Evolutionary conservation across 164 flowering plant species (phyloP).

Genomic region (Nymphaea thermarum): DNA sequence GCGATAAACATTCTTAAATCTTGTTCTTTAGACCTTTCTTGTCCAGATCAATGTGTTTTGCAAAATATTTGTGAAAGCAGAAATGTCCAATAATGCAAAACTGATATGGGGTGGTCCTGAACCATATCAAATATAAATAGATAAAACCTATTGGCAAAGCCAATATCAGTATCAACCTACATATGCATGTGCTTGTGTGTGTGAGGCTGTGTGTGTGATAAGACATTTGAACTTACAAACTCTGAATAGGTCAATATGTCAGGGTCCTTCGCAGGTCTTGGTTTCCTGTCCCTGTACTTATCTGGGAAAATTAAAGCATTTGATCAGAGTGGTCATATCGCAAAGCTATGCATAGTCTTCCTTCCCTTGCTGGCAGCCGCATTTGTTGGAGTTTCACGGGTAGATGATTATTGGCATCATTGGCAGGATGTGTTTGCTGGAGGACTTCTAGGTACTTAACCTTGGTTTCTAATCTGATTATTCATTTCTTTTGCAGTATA

Average conservation of each 20-base stretch:
- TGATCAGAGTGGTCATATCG: slow-evolving; percentile 68
- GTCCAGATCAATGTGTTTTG: too few species aligned
- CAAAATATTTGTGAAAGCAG: too few species aligned
- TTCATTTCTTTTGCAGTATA: not conserved
- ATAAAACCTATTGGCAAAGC: too few species aligned
- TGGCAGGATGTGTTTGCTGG: slow-evolving; percentile 94
- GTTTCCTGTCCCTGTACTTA: slow-evolving; percentile 65
- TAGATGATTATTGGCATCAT: slow-evolving; percentile 90
- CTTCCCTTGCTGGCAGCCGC: slow-evolving; percentile 62
- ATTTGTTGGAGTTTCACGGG: slow-evolving; percentile 71
- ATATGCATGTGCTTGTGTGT: too few species aligned
- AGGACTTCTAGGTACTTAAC: slow-evolving; percentile 51
- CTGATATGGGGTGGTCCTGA: too few species aligned
- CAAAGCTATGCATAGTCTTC: slow-evolving; percentile 64
- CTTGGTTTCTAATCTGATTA: not conserved
- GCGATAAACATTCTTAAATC: too few species aligned
- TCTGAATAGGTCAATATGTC: slow-evolving; percentile 7
- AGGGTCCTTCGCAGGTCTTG: slow-evolving; percentile 94
- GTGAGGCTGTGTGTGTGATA: too few species aligned
- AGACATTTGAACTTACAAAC: not conserved
- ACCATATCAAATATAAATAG: too few species aligned
- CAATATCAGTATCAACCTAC: too few species aligned
- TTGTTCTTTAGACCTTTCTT: too few species aligned
- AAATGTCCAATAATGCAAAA: too few species aligned
- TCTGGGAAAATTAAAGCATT: slow-evolving; percentile 67